phyloP scores from a whole-genome alignment of 257 asterid genomes.

The Handroanthus guayacan region DNA sequence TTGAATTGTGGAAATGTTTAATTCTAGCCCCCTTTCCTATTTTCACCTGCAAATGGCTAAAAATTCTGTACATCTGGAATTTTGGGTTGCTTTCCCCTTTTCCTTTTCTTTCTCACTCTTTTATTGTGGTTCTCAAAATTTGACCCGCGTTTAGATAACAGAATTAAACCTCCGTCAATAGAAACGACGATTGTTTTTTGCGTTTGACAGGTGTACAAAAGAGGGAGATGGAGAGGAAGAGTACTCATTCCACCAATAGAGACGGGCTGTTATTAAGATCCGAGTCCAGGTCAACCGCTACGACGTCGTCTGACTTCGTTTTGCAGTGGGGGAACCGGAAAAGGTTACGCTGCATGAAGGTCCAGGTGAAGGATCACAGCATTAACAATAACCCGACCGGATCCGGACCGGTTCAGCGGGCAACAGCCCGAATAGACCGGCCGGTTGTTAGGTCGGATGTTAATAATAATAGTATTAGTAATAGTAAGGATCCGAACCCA shows the following conservation, averaged over 20 bases:
- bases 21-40: neutral
- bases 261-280: constrained; percentile 63
- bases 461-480: constrained; percentile 32
- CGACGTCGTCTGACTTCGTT: constrained; percentile 71
- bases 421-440: constrained; percentile 62
- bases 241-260: constrained; percentile 40
- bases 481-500: constrained; percentile 41
- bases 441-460: constrained; percentile 68
- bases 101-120: neutral
- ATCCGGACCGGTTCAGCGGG: constrained; percentile 45
- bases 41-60: constrained; percentile 12
- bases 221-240: constrained; percentile 65
- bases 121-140: neutral
- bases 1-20: constrained; percentile 1
- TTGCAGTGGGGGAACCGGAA: constrained; percentile 92
- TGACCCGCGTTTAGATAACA: constrained; percentile 27
- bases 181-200: neutral
- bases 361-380: constrained; percentile 52
- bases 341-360: constrained; percentile 79
- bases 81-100: neutral
- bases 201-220: constrained; percentile 41
- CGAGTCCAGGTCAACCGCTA: constrained; percentile 49
- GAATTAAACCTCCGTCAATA: constrained; percentile 36
- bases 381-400: constrained; percentile 52
- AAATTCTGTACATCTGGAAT: neutral